A percentile compares a stretch with the other conserved stretches of the same genome.
Evolutionary conservation across 345 rosid species (phyloP).

Genomic region (Pugionium dolabratum): DNA sequence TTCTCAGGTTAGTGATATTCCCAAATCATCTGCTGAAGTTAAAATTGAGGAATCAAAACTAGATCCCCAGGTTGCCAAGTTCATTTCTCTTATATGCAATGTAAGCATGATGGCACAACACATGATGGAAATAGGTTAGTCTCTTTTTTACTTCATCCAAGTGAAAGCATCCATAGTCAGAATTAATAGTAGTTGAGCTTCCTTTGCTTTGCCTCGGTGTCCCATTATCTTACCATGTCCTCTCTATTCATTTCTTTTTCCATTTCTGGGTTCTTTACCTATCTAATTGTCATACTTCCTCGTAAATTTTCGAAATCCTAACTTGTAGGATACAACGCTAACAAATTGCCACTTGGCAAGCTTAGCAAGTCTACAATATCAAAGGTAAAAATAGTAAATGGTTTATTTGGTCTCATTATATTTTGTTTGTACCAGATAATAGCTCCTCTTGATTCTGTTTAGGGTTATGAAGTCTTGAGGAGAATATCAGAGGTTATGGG

Average conservation of each 20-base stretch:
- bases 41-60: constrained; percentile 70
- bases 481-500: constrained; percentile 62
- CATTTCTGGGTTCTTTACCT: constrained; percentile 7
- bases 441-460: constrained; percentile 31
- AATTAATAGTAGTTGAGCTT: constrained; percentile 5
- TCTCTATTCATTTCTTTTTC: constrained; percentile 6
- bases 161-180: constrained; percentile 4
- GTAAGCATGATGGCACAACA: constrained; percentile 88
- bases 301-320: constrained; percentile 15
- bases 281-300: constrained; percentile 16
- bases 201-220: background rate
- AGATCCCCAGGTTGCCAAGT: constrained; percentile 66
- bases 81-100: constrained; percentile 83
- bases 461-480: constrained; percentile 88
- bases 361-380: constrained; percentile 74
- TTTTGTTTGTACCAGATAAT: constrained; percentile 21
- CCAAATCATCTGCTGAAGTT: constrained; percentile 41
- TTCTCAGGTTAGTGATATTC: constrained; percentile 50
- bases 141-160: constrained; percentile 21
- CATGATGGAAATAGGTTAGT: constrained; percentile 89
- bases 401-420: constrained; percentile 1
- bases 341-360: constrained; percentile 91
- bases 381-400: constrained; percentile 30
- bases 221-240: background rate
- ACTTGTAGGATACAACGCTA: constrained; percentile 67